These are phyloP conservation scores for Trifolium repens DNA, from an alignment of 306 rosid species.

Conservation along the genomic window DNA sequence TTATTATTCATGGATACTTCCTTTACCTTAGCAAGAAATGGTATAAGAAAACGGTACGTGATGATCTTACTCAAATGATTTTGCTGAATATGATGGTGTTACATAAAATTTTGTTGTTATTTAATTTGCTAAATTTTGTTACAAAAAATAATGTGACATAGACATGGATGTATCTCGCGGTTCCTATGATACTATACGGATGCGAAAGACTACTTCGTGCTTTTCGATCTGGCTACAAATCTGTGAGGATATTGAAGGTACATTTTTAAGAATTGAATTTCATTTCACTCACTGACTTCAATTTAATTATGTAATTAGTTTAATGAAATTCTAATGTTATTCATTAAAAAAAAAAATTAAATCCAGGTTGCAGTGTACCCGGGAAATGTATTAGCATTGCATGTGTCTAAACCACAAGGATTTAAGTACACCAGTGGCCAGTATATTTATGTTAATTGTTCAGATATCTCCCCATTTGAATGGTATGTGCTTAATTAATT, in stretches of 20 bases:
- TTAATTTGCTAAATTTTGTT: not conserved
- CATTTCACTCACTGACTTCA: not conserved
- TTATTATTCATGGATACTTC: constrained; percentile 74
- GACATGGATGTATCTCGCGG: constrained; percentile 92
- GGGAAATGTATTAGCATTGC: constrained; percentile 83
- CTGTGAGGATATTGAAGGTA: constrained; percentile 73
- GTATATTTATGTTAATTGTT: constrained; percentile 73
- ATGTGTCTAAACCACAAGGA: constrained; percentile 82
- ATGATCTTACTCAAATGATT: not conserved
- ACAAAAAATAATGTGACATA: constrained; percentile 30
- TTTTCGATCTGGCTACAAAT: constrained; percentile 63
- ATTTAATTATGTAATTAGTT: not conserved
- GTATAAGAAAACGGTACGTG: constrained; percentile 79
- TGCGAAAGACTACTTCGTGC: constrained; percentile 81
- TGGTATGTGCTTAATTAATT: constrained; percentile 56
- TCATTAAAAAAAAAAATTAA: not conserved
- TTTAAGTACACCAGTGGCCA: constrained; percentile 85
- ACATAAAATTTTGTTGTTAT: not conserved
- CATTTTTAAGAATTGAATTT: not conserved
- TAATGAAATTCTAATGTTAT: not conserved
- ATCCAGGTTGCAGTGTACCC: constrained; percentile 86
- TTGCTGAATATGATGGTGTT: too few relatives aligned
- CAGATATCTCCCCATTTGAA: constrained; percentile 78
- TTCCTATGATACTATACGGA: constrained; percentile 71
- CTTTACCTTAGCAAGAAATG: constrained; percentile 77